Base-by-base conservation (phyloP, 2,329 filamentous ascomycete species). In the Falciphora oryzae region DNA sequence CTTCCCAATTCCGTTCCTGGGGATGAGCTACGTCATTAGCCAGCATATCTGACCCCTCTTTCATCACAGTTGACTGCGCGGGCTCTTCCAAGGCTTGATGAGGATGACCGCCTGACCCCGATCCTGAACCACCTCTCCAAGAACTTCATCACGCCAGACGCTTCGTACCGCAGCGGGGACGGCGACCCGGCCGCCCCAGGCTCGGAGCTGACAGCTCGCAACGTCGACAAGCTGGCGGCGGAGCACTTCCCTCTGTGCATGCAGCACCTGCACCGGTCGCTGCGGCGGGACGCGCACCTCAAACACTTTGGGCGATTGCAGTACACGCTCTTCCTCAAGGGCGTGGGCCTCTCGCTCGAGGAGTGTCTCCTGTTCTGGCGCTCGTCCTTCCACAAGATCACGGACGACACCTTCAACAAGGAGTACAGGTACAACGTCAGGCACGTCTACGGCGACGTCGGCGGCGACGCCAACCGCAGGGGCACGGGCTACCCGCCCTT, bases 401-500 rank as follows among this genome's bases (percentile, higher is more conserved):
- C 91, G 0, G 95, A 98, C 72, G 94, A 98, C 72, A 89, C 89
- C 50, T 99, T 98, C 83, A 96, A 96, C 78, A 98, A 97, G 74
- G 93, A 97, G 74, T 98, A 99, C 79, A 86, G 91, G 59, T 99
- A 99, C 83, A 98, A 99, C 75, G 86, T 98, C 65, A 90, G 93
- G n/a, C 94, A 99, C 82, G 77, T 83, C 0, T 99, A 98, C 75
- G 95, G 95, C 69, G 94, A 98, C 71, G 95, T 98, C 0, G 95
- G 95, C 64, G 94, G 94, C 65, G 94, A 98, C 76, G 83, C 88
- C 27, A 97, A 96, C 73, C 86, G 94, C 38, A 86, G 94, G 64
- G 90, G 93, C 57, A 85, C 90, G 64, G 94, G 94, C 27, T 97
- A 97, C 75, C 91, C 90, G 61, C 92, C 95, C 0, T 96, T 92